Evolutionary conservation across 441 rosid genomes (phyloP), one percentile per base, ranked within the genome.

Genomic region (Pelargonium citronellum): DNA sequence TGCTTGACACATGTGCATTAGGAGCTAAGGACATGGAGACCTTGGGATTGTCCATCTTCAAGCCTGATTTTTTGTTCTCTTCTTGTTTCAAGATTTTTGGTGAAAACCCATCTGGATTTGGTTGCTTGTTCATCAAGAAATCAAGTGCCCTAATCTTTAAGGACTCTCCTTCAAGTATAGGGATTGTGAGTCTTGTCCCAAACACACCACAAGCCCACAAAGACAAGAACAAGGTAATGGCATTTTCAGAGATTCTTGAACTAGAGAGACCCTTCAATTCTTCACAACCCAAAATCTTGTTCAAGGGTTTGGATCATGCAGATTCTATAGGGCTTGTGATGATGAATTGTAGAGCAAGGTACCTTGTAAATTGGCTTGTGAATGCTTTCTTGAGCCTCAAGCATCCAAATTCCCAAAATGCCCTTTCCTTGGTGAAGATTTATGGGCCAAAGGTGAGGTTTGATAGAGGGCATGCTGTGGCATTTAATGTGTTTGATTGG

Each of bases 11-110:
- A 22, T 89, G 96, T 64, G 94, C 90, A 13, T 75, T 91, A 73
- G 96, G 95, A 20, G 92, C 98, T 1, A 91, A 93, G 69, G 97
- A 91, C 80, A 93, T 91, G 98, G 89, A 87, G 71, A 88, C 91
- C 79, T 86, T 93, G 5, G 97, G 91, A 58, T 91, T 91, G 22
- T 88, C 96, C 4, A 84, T 93, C 27, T 77, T 85, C 71, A 89
- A 83, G 5, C 97, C 98, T 0, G 97, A 93, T 64, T 91, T 93
- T 80, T 82, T 93, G 68, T 79, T 93, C 64, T 89, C 89, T 67
- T 91, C 97, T 0, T 89, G 89, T 81, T 93, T 87, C 87, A 91
- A 93, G 71, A 85, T 91, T 60, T 93, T 91, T 64, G 97, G 97
- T 51, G 96, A 88, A 72, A 91, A 89, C 79, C 91, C 97, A 63